Base-by-base conservation (phyloP, 2,329 filamentous ascomycete species). In the Phoma sp. region DNA sequence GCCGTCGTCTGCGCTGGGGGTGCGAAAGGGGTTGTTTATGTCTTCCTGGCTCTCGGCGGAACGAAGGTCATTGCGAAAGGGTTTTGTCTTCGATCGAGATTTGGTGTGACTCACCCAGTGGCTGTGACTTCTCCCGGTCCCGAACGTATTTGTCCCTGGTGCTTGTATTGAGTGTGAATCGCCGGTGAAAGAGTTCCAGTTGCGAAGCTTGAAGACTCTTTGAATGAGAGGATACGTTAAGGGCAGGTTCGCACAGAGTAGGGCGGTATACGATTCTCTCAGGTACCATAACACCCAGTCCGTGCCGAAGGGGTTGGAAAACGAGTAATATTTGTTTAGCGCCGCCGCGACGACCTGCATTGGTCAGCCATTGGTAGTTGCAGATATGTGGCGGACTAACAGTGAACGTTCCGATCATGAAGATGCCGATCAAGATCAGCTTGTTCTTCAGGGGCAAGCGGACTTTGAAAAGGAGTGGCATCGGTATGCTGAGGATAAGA, bases 241-340 rank as follows among this genome's bases (percentile, higher is more conserved):
- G 0, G 85, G 84, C 5, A 87, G 75, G 55, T 87, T 87, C 25
- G 83, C 80, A 13, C 86, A 84, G 43, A 86, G 78, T 36, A 87
- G 77, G 5, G 84, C 83, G 0, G 85, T 85, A 39, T 80, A 83
- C 10, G 80, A 79, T 65, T 87, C 85, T 25, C 83, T 79, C 7
- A 84, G 79, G 52, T 75, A 85, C 84, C 84, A 87, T 60, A 81
- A 81, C 0, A 84, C 79, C 76, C 85, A 87, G 33, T 81, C 70
- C 11, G 76, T 74, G 2, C 81, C 82, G 65, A 84, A 86, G 0
- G 82, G 82, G 18, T 83, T 71, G 13, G 73, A 79, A 55, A 87
- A 86, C 39, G 82, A 84, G 71, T 85, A 86, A 64, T 84, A 83
- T 55, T 86, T 85, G 72, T 86, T 87, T 13, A 87, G 73, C 5